Evolutionary conservation across 1,284 basidiomycete species (phyloP).

Genomic region (Entoloma clypeatum): DNA sequence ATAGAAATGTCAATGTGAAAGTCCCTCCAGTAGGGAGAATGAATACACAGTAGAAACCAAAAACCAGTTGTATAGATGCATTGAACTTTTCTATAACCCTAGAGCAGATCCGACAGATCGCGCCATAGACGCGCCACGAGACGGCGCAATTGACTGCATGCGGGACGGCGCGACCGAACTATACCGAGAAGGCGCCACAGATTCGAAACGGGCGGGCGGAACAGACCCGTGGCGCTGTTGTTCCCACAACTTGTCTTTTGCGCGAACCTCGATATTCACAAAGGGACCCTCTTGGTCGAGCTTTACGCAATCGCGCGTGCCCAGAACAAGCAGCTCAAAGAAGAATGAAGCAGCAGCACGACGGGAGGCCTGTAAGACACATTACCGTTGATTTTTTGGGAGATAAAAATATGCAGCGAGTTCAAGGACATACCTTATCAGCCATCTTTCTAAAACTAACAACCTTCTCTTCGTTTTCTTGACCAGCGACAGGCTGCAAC

Average conservation of each 20-base stretch:
- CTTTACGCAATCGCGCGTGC: constrained; percentile 87
- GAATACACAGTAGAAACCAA: constrained; percentile 14
- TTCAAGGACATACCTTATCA: constrained; percentile 53
- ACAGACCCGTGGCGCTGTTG: constrained; percentile 53
- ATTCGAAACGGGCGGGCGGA: constrained; percentile 32
- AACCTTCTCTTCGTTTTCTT: constrained; percentile 48
- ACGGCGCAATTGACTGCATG: constrained; percentile 20
- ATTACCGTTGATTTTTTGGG: constrained; percentile 6
- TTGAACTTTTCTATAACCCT: constrained; percentile 32
- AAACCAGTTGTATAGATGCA: too few species aligned
- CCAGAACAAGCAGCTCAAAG: constrained; percentile 93
- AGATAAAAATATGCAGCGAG: constrained; percentile 5
- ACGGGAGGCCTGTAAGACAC: constrained; percentile 64
- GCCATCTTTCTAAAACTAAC: constrained; percentile 75
- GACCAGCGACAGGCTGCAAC: constrained; percentile 54
- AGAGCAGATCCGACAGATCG: constrained; percentile 29
- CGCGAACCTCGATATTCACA: constrained; percentile 81
- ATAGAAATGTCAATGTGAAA: constrained; percentile 9
- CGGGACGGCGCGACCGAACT: constrained; percentile 21
- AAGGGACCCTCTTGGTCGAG: constrained; percentile 74
- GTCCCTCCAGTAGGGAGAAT: constrained; percentile 1
- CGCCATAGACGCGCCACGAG: constrained; percentile 27
- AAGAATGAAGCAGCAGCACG: constrained; percentile 95
- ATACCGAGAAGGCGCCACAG: constrained; percentile 22
- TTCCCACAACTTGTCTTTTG: constrained; percentile 84